Percentiles rank a stretch among this genome's conserved stretches.
phyloP scores from a whole-genome alignment of 139 green algal genomes.

The Ettlia oleoabundans region DNA sequence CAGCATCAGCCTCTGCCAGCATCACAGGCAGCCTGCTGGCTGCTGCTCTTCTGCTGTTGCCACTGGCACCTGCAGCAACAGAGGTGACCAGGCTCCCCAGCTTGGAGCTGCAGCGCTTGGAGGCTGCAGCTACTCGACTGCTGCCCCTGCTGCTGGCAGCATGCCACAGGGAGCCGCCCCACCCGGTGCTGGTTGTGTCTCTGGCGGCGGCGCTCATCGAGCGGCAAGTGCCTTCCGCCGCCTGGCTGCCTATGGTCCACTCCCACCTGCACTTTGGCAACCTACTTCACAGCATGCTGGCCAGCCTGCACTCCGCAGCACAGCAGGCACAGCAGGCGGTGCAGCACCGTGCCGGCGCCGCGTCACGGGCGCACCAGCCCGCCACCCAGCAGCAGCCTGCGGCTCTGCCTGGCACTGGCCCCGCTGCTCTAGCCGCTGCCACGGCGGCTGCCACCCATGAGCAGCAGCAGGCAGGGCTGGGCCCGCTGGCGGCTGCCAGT shows the following conservation, averaged over 20 bases:
- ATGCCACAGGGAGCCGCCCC: constrained; percentile 23
- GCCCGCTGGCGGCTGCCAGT: constrained; percentile 16
- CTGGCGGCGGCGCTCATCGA: constrained; percentile 20
- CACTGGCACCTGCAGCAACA: not conserved
- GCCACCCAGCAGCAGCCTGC: no score
- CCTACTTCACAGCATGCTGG: constrained; percentile 29
- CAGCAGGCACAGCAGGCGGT: constrained; percentile 4
- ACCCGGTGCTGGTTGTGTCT: constrained; percentile 20
- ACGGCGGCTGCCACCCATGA: no score
- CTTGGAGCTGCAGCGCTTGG: not conserved
- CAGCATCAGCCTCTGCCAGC: not conserved
- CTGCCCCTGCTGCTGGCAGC: constrained; percentile 29
- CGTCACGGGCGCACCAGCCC: no score
- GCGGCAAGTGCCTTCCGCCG: constrained; percentile 6
- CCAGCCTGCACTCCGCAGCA: constrained; percentile 6
- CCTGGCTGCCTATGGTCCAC: constrained; percentile 33
- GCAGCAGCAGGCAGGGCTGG: constrained; percentile 4
- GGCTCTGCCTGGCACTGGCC: no score
- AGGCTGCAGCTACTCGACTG: not conserved
- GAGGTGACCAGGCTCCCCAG: not conserved
- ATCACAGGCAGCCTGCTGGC: constrained; percentile 30
- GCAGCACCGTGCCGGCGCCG: no score
- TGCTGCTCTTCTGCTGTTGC: constrained; percentile 28
- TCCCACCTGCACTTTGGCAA: constrained; percentile 27
- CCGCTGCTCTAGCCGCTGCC: no score